Evolutionary conservation across 495 filamentous ascomycete genomes (phyloP), one percentile per base, ranked within the genome.

Genomic region (Penicillium desertorum): DNA sequence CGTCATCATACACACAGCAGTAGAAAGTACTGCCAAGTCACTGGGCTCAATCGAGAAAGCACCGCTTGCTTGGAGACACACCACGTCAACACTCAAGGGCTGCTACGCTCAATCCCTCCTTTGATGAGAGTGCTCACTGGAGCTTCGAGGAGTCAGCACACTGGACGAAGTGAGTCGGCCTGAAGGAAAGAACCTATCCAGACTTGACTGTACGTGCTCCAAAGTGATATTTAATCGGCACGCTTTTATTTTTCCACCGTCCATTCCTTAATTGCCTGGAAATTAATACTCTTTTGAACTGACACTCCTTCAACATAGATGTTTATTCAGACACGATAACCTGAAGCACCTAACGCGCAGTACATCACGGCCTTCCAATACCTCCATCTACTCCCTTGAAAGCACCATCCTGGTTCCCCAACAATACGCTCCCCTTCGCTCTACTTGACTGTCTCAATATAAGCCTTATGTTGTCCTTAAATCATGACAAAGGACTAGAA

Each of bases 1-100:
- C 42, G 22, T 45, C 42, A 48, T 30, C 17, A 48, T 48, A 48
- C 29, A 34, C 46, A 36, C 23, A 48, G 46, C 46, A 34, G 25
- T 32, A 25, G 46, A 29, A 34, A 19, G 16, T 32, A 30, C 46
- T 48, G 16, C n/a, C 46, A 32, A 25, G 16, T 32, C 3, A 48
- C 46, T 9, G 46, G 10, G 29, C 46, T 48, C 4, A 32, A 19
- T 48, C 46, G 17, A 48, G 16, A 14, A 48, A 7, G 9, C 42
- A 44, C 42, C 23, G 42, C 20, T 22, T 44, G 42, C 20, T 44
- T 44, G 42, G n/a, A 23, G 20, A 23, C 4, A 20, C 42, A 44
- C 17, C 42, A 44, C 19, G n/a, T 44, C 20, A 5, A 19, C 3
- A 44, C 19, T 23, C 42, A 22, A 23, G 42, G 1, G 19, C 42